These are phyloP conservation scores for Pleurostoma richardsiae DNA, from an alignment of 2,329 filamentous ascomycete species.

Conservation along the genomic window DNA sequence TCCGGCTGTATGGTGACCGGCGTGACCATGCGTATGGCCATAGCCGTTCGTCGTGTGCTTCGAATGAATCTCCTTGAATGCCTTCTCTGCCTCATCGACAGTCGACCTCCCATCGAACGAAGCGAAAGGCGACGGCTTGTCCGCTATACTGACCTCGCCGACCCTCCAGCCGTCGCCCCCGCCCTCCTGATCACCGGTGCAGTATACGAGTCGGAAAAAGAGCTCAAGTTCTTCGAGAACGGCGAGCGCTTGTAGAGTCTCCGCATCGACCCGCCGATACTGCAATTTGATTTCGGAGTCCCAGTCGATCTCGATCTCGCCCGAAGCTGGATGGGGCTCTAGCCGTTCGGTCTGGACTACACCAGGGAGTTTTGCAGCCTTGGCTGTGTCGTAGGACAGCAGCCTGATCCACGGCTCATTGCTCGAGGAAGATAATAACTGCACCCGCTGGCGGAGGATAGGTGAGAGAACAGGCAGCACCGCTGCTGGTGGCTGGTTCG, in stretches of 20 bases:
- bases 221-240: constrained; percentile 54
- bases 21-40: constrained; percentile 9
- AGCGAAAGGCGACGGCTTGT: constrained; percentile 52
- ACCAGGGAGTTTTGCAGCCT: constrained; percentile 52
- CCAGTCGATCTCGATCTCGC: constrained; percentile 72
- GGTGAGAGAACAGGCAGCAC: constrained; percentile 59
- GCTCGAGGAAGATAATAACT: constrained; percentile 55
- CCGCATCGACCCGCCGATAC: constrained; percentile 66
- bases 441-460: constrained; percentile 61
- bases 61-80: constrained; percentile 31
- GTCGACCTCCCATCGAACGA: constrained; percentile 44
- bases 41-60: constrained; percentile 3
- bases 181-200: constrained; percentile 57
- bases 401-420: constrained; percentile 69
- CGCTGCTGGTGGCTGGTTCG: constrained; percentile 49
- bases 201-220: constrained; percentile 64
- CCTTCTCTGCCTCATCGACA: constrained; percentile 57
- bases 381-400: constrained; percentile 61
- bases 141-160: constrained; percentile 60
- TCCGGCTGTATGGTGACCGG: constrained; percentile 6
- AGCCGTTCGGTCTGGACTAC: constrained; percentile 58
- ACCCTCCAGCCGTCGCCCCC: constrained; percentile 65
- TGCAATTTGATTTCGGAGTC: constrained; percentile 56
- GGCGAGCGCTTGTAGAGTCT: constrained; percentile 68
- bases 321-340: constrained; percentile 76